Percentiles rank a stretch among this genome's conserved stretches.
These are phyloP conservation scores for Candida ponderosae DNA, from an alignment of 805 yeast species.

Conservation along the genomic window DNA sequence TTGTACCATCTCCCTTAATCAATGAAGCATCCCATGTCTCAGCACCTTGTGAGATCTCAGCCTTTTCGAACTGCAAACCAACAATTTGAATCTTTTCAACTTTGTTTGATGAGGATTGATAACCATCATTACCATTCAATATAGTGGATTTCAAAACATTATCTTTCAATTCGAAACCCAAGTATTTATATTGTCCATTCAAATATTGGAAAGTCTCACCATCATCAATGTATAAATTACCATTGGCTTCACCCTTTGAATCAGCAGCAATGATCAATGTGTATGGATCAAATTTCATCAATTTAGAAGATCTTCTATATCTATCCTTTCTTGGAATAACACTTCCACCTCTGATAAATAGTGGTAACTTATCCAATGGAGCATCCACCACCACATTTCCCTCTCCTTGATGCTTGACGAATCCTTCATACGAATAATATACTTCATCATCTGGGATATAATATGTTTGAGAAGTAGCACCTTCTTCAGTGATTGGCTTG, in stretches of 20 bases:
- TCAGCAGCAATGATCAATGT: conserved; percentile 60
- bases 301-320: conserved; percentile 68
- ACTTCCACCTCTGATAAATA: conserved; percentile 72
- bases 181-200: conserved; percentile 39
- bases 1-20: conserved; percentile 10
- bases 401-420: conserved; percentile 22
- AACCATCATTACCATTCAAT: conserved; percentile 17
- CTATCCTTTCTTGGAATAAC: conserved; percentile 62
- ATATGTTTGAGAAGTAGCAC: conserved; percentile 27
- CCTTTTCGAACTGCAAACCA: conserved; percentile 20
- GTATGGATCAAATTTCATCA: conserved; percentile 76
- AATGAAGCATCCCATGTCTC: conserved; percentile 28
- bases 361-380: conserved; percentile 58
- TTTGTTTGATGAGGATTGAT: conserved; percentile 21
- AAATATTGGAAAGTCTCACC: conserved; percentile 62
- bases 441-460: conserved; percentile 36
- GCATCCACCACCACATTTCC: conserved; percentile 35
- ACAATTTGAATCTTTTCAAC: conserved; percentile 52
- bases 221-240: conserved; percentile 72
- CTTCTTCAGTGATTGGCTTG: conserved; percentile 68
- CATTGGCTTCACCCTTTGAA: conserved; percentile 40
- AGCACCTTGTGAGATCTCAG: conserved; percentile 28
- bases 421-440: conserved; percentile 48
- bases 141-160: conserved; percentile 24
- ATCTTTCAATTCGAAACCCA: conserved; percentile 32